Evolutionary conservation across 2,329 filamentous ascomycete genomes (phyloP).

Genomic region (Curvularia verruculosa): DNA sequence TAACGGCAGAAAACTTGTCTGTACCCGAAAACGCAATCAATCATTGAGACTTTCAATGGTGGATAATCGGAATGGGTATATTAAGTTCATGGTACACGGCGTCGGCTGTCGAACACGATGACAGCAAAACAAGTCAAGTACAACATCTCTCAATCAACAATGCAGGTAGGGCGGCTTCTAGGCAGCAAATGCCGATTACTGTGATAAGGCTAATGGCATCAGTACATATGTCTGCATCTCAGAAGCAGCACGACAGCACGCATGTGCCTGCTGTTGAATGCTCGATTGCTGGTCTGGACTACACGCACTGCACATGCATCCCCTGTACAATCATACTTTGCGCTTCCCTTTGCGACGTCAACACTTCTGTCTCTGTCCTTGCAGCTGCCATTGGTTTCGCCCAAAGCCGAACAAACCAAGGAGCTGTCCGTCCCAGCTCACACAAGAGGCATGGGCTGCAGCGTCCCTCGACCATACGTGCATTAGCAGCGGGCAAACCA

Average conservation of each 20-base stretch:
- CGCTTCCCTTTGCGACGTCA: conserved; percentile 9
- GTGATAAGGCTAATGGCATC: background rate
- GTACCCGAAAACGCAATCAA: conserved; percentile 9
- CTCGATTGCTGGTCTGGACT: conserved; percentile 1
- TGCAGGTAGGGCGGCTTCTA: conserved; percentile 8
- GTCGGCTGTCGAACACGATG: conserved; percentile 10
- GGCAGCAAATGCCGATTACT: background rate
- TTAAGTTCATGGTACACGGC: conserved; percentile 16
- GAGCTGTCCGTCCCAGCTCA: background rate
- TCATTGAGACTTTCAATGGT: conserved; percentile 14
- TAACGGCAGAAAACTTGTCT: conserved; percentile 7
- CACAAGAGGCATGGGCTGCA: conserved; percentile 5
- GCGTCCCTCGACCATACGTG: conserved; percentile 6
- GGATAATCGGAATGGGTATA: conserved; percentile 16
- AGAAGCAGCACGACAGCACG: background rate
- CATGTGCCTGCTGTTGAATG: background rate
- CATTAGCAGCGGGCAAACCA: conserved; percentile 13
- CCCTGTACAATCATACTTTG: background rate
- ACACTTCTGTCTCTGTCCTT: conserved; percentile 1
- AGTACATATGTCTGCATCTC: background rate
- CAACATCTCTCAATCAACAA: conserved; percentile 10
- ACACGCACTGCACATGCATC: background rate
- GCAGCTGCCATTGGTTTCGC: conserved; percentile 9
- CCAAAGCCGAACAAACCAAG: conserved; percentile 1
- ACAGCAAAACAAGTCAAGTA: conserved; percentile 11